Evolutionary conservation across 2,329 filamentous ascomycete genomes (phyloP), one percentile per base, ranked within the genome.

Genomic region (Trichoderma koningiopsis): DNA sequence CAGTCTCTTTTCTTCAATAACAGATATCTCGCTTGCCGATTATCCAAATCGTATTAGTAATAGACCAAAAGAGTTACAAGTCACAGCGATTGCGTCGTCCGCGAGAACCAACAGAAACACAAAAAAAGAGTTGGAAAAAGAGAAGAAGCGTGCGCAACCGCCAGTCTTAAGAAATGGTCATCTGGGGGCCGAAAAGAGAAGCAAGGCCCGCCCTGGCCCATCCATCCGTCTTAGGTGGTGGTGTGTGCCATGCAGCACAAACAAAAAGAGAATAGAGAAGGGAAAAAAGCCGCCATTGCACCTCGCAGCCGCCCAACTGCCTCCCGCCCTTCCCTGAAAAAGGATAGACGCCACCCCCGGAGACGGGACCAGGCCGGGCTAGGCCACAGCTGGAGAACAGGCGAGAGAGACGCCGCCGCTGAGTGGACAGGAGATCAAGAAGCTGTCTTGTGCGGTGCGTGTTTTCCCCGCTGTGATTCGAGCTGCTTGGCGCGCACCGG

Each of bases 391-490:
- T 43, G 35, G 35, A 16, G 57, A 16, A 40, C 49, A 52, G 47
- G 59, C 24, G 57, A 57, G 40, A 33, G 3, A 43, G 40, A 43
- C 40, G 40, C 40, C 16, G 37, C 37, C 40, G 16, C 16, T 63
- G 58, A 52, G 33, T 57, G 60, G 67, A 40, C 60, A 11, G 16
- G 35, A 19, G 55, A 33, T 13, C 16, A 13, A 27, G 29, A 37
- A 33, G 19, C 11, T 52, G 64, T 67, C 31, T n/a, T 43, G 40
- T n/a, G 19, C 19, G 33, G 27, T 60, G 35, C 35, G 16, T 7
- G 14, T 19, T 10, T 69, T 66, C 70, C 72, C 74, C 70, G 68
- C 75, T 76, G 75, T 76, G 75, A 76, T 76, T 74, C 70, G 68
- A 64, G 65, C 33, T 14, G 37, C 55, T 31, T 70, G 70, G 71